Base-by-base conservation (phyloP, 2,329 filamentous ascomycete genomes). In the Hypoxylon sp. region DNA sequence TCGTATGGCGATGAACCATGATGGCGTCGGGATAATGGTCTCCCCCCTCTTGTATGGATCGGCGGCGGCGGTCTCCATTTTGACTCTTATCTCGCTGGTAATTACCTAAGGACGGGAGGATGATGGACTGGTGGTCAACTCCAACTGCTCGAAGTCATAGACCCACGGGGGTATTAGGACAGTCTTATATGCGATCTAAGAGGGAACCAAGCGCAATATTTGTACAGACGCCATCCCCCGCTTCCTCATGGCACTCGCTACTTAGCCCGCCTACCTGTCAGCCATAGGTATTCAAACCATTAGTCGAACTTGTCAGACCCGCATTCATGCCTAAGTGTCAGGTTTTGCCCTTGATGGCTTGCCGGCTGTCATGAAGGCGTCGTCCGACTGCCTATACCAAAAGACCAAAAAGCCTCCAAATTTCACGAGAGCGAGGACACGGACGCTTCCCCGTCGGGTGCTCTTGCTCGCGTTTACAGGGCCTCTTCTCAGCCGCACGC, bases 1-100 rank as follows among this genome's bases (percentile, higher is more conserved):
- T 8, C 81, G 79, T 22, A 81, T 50, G 17, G 76, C 74, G 24
- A 78, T 70, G n/a, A 84, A 69, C 81, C 81, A 83, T 17, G 71
- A 55, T 7, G 82, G 81, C 20, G 80, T 78, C 32, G 73, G 66
- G 58, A 83, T 77, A 59, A 83, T 68, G 57, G 39, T 57, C 49
- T 71, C 51, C 46, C 71, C 72, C 34, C 53, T 67, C 24, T 70
- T 71, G 55, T 60, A 72, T 43, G 65, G 55, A 44, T 52, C 66
- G 46, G 67, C 50, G 46, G 67, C 50, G 8, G 65, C 17, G 15
- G 44, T 61, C 44, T 71, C 70, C 70, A 72, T 71, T 22, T 56
- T 43, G 50, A 48, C 1, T 28, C 19, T 48, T 10, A 20, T 39
- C 22, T 51, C 41, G 34, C 48, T 5, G 11, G 32, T n/a, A n/a